A percentile compares a stretch with the other conserved stretches of the same genome.
Conservation (phyloP, 2,329 filamentous ascomycete species). For the Chrysosphaeria jannelii region DNA sequence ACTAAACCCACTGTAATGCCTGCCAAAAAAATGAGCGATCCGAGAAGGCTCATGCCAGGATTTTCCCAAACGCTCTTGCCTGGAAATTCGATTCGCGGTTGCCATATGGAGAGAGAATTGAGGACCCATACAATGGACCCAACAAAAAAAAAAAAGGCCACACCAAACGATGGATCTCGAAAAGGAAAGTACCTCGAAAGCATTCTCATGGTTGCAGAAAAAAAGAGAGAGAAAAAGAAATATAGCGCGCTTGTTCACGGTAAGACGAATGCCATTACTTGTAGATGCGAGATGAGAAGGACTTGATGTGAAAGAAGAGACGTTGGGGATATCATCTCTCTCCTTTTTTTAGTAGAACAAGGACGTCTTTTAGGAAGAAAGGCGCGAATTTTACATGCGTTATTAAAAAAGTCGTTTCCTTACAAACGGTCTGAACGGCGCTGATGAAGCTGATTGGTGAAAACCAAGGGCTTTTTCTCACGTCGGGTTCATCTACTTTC, state of each 20-base stretch:
- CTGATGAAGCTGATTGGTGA: constrained; percentile 3
- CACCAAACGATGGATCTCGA: constrained; percentile 14
- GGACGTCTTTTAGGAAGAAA: too few relatives aligned
- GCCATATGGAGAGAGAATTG: constrained; percentile 32
- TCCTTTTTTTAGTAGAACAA: too few relatives aligned
- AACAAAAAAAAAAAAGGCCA: constrained; percentile 12
- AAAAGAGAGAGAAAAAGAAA: constrained; percentile 5
- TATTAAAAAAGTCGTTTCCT: too few relatives aligned
- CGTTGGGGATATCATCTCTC: too few relatives aligned
- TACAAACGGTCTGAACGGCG: too few relatives aligned
- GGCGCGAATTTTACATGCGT: too few relatives aligned
- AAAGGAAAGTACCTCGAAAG: constrained; percentile 11
- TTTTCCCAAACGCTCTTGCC: constrained; percentile 21
- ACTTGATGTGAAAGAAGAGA: too few relatives aligned
- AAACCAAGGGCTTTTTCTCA: too few relatives aligned
- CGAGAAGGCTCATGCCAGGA: constrained; percentile 33
- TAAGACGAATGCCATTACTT: constrained; percentile 1
- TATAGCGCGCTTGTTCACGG: constrained; percentile 2
- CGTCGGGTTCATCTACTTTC: too few relatives aligned
- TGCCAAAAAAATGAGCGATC: constrained; percentile 33
- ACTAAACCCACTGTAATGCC: constrained; percentile 31
- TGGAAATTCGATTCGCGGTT: constrained; percentile 23
- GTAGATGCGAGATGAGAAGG: too few relatives aligned
- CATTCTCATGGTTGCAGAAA: constrained; percentile 10
- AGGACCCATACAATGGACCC: constrained; percentile 21